Conservation (phyloP, 1,139 yeast species). For the Taphrina flavorubra region DNA sequence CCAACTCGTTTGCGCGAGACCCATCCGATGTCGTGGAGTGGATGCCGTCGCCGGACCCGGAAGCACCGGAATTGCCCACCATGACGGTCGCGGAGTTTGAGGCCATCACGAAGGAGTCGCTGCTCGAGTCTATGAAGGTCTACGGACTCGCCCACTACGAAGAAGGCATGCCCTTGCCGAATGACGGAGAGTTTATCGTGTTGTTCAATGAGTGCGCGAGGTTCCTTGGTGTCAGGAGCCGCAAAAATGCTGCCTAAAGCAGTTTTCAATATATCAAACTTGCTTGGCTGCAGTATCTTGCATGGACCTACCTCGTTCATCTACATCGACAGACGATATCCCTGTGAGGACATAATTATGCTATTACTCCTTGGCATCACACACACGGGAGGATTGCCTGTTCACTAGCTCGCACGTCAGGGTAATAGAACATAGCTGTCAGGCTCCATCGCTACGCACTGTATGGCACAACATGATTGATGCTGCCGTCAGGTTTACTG, state of each 20-base stretch:
- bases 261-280: too few relatives aligned
- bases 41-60: conserved; percentile 39
- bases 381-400: too few relatives aligned
- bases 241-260: conserved; percentile 8
- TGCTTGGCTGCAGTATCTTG: too few relatives aligned
- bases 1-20: conserved; percentile 7
- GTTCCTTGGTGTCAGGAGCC: conserved; percentile 32
- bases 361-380: too few relatives aligned
- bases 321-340: too few relatives aligned
- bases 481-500: too few relatives aligned
- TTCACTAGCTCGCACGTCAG: too few relatives aligned
- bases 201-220: conserved; percentile 35
- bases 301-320: too few relatives aligned
- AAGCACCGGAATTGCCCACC: conserved; percentile 26
- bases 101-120: background rate
- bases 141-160: conserved; percentile 38
- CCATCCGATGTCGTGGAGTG: conserved; percentile 28
- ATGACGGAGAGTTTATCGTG: conserved; percentile 12
- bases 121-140: conserved; percentile 33
- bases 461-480: too few relatives aligned
- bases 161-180: conserved; percentile 35
- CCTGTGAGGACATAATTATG: too few relatives aligned
- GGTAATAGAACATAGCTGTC: too few relatives aligned
- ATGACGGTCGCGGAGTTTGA: conserved; percentile 32
- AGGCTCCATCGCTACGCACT: too few relatives aligned